These are phyloP conservation scores for Perkinsus chesapeaki DNA, from an alignment of 169 alveolate species.

Conservation along the genomic window DNA sequence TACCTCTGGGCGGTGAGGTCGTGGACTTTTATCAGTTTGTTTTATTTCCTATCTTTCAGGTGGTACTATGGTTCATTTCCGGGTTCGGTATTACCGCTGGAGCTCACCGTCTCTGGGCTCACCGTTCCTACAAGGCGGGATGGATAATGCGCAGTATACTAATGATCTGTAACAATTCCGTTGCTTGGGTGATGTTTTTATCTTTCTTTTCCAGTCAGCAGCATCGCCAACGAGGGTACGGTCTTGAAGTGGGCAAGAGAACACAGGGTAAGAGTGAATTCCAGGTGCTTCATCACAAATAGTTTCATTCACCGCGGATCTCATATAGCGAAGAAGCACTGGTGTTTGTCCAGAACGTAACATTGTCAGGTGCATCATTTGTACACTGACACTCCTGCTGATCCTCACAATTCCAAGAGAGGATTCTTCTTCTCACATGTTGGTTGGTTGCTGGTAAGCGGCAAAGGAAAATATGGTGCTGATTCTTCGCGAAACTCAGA, in stretches of 20 bases:
- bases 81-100: constrained; percentile 78
- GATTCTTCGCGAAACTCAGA: background rate
- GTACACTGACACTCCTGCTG: constrained; percentile 59
- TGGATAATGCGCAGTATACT: constrained; percentile 41
- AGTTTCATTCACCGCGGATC: no score
- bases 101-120: constrained; percentile 77
- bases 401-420: constrained; percentile 62
- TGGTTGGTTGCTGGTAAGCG: constrained; percentile 63
- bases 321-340: no score
- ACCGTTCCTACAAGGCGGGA: constrained; percentile 62
- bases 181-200: background rate
- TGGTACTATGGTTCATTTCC: constrained; percentile 39
- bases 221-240: constrained; percentile 66
- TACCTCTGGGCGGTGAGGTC: background rate
- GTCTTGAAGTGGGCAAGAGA: constrained; percentile 66
- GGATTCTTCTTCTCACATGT: constrained; percentile 70
- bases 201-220: background rate
- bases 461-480: background rate
- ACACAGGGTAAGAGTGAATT: background rate
- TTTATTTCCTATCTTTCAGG: background rate
- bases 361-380: constrained; percentile 59
- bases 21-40: background rate
- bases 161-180: constrained; percentile 53
- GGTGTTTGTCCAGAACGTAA: no score
- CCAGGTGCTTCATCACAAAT: no score